These are phyloP conservation scores for Porodaedalea pini DNA, from an alignment of 1,284 basidiomycete species.

Conservation along the genomic window DNA sequence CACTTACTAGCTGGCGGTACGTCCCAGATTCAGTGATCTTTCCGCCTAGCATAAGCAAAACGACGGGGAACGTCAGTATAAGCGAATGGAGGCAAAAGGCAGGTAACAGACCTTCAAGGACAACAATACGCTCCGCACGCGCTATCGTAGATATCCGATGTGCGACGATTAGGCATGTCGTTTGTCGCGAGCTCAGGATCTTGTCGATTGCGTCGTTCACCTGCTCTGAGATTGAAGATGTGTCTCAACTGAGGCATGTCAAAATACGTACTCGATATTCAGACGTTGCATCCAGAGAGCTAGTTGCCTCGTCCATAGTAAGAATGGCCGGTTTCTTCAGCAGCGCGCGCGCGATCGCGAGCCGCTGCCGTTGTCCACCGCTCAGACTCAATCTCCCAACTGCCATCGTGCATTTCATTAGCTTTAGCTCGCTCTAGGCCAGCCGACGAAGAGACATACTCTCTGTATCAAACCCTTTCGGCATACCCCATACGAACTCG, in stretches of 20 bases:
- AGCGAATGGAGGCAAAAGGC: neutral
- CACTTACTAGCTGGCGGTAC: slow-evolving; percentile 70
- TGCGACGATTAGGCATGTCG: slow-evolving; percentile 87
- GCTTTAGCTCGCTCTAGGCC: no score
- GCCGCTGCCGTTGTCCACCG: slow-evolving; percentile 70
- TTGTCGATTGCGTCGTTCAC: slow-evolving; percentile 91
- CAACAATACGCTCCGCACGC: slow-evolving; percentile 80
- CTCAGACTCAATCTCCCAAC: slow-evolving; percentile 73
- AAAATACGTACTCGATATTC: slow-evolving; percentile 59
- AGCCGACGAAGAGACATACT: slow-evolving; percentile 49
- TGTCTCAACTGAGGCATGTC: neutral
- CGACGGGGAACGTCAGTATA: neutral
- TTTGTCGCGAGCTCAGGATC: slow-evolving; percentile 71
- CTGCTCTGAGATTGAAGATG: slow-evolving; percentile 31
- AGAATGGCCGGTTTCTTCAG: slow-evolving; percentile 82
- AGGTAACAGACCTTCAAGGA: slow-evolving; percentile 64
- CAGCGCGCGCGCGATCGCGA: slow-evolving; percentile 79
- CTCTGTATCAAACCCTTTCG: slow-evolving; percentile 77
- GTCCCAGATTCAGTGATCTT: slow-evolving; percentile 80
- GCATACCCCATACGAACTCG: slow-evolving; percentile 92
- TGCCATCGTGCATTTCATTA: slow-evolving; percentile 29
- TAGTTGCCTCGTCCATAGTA: slow-evolving; percentile 80
- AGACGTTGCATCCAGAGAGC: slow-evolving; percentile 85
- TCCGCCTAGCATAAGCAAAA: slow-evolving; percentile 49
- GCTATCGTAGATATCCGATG: slow-evolving; percentile 85